Evolutionary conservation across 306 rosid species (phyloP).

Genomic region (Acacia crassicarpa): DNA sequence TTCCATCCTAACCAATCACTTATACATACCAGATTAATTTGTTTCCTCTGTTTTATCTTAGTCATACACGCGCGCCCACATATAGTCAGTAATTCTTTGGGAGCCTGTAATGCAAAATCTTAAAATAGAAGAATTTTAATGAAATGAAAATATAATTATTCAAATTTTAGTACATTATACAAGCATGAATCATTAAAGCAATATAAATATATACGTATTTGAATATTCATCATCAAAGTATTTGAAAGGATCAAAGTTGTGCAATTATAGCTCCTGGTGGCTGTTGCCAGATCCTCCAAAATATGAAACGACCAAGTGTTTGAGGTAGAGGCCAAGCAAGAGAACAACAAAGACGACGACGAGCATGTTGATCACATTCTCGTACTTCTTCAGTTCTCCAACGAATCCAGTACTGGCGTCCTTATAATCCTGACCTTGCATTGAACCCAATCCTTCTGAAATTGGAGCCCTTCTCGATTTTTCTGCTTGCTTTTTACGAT

Average conservation of each 20-base stretch:
- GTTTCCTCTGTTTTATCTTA: no score
- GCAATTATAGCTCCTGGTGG: not conserved
- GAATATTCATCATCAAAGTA: not conserved
- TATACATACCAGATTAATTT: no score
- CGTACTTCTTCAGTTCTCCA: conserved; percentile 21
- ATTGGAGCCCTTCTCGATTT: not conserved
- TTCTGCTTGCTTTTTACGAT: not conserved
- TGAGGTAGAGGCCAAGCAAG: conserved; percentile 32
- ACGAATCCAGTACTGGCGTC: conserved; percentile 10
- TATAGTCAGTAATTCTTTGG: no score
- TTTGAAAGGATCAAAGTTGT: not conserved
- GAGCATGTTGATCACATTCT: conserved; percentile 25
- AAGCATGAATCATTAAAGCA: no score
- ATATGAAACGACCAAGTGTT: not conserved
- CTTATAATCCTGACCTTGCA: not conserved
- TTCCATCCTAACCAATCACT: no score
- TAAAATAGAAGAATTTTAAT: not conserved
- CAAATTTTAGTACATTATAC: not conserved
- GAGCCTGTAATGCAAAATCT: no score
- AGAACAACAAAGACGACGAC: conserved; percentile 27
- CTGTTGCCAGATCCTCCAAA: conserved; percentile 25
- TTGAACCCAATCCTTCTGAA: not conserved
- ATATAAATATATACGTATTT: no score
- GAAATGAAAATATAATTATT: no score
- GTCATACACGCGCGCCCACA: no score